Evolutionary conservation across 345 rosid genomes (phyloP), one percentile per base, ranked within the genome.

Genomic region (Citrus sinensis): DNA sequence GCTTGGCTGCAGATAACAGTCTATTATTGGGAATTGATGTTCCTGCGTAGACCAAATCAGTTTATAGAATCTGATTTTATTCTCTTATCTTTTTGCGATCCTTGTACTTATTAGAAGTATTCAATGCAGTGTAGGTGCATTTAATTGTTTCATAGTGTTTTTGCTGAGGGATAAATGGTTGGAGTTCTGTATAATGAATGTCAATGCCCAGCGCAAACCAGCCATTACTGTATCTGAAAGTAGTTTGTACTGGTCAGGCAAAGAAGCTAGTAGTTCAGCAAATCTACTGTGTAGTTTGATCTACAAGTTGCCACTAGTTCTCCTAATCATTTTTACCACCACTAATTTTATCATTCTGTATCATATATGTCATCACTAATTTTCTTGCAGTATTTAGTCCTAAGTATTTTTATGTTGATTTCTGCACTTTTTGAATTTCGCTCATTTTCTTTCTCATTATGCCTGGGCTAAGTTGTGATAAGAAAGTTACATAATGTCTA

Each of bases 141-240:
- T 54, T 63, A 37, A 54, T 81, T 62, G 24, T 58, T 71, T 72
- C 66, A 35, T 54, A 27, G 27, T 60, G 51, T 71, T 72, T 55
- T 64, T 24, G 58, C 46, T 54, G 34, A 55, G 39, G 54, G 62
- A 11, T 56, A 56, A 64, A 40, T 56, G 32, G 68, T 24, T 67
- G 11, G 32, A 59, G 77, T 30, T 65, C 59, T 34, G 56, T 27
- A 22, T 34, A 22, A 7, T 49, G 29, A 75, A 66, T 32, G 42
- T 40, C 11, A 64, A 20, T 29, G 13, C 46, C 62, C 49, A 2
- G 61, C 1, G 60, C 20, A 63, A 42, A 62, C 58, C 35, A 63
- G 7, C 69, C 2, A 35, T 65, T 32, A 49, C 14, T 46, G 51
- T 61, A 13, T 63, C 17, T 30, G 54, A 65, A 40, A 25, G 9